phyloP scores from a whole-genome alignment of 2,329 filamentous ascomycete genomes.

The Fusarium cyanostomum region DNA sequence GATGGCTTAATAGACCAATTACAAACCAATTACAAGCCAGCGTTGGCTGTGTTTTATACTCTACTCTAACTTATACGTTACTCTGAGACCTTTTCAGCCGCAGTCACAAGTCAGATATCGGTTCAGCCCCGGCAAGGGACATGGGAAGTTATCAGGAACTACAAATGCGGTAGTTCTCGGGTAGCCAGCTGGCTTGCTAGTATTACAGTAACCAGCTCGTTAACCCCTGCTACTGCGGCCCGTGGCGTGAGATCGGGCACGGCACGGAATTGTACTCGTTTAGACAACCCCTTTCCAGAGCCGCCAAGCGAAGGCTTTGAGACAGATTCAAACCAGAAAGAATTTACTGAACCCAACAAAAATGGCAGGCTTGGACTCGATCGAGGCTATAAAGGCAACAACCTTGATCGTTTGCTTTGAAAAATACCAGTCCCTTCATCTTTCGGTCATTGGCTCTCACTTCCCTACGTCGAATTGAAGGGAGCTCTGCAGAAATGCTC shows the following conservation, averaged over 20 bases:
- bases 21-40: too few species aligned
- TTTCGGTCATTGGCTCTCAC: fast-evolving
- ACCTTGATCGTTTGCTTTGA: background rate
- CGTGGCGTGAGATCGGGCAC: background rate
- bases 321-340: background rate
- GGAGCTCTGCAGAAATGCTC: constrained; percentile 3
- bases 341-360: background rate
- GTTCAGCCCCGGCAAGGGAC: too few species aligned
- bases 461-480: too few species aligned
- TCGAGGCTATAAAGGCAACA: background rate
- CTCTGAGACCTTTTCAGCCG: too few species aligned
- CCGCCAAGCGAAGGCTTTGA: background rate
- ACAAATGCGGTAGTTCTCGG: too few species aligned
- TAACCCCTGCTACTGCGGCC: background rate
- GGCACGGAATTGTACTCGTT: background rate
- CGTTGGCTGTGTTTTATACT: background rate
- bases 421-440: background rate
- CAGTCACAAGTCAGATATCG: too few species aligned
- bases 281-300: background rate
- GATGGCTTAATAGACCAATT: background rate
- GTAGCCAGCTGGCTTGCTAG: background rate
- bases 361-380: background rate
- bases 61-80: too few species aligned
- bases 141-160: too few species aligned
- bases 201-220: background rate